Base-by-base conservation (phyloP, 2,329 filamentous ascomycete genomes). In the Monascus ruber region DNA sequence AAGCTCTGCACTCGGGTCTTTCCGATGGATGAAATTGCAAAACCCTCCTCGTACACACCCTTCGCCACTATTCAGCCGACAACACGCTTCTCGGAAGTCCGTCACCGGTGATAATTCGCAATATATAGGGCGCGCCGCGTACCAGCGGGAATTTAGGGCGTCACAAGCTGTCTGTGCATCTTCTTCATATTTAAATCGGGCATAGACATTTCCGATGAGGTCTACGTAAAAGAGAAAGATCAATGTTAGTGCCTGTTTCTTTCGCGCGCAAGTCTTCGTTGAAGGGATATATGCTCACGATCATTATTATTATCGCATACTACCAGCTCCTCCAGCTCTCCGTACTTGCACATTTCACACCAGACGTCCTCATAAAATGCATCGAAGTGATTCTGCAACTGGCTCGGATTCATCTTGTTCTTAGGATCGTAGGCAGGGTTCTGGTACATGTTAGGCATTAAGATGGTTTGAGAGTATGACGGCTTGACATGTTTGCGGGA, bases 291-390 rank as follows among this genome's bases (percentile, higher is more conserved):
- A 17, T 42, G 76, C 80, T 53, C 63, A 85, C 81, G 89, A 62
- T 98, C 91, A 68, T 98, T 98, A 68, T 96, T 96, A 67, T 98
- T 98, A 70, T 98, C 91, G 68, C 91, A 98, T 2, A 98, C 89
- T 8, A 98, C 91, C 8, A 98, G 77, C 70, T 98, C 91, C 69
- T 98, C 91, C 29, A 96, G 74, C 68, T 96, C 86, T 51, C 91
- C 91, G 64, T 93, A 98, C 69, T 94, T 87, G 81, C 91, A 96
- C 72, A 98, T 85, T 76, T 98, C 91, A 70, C 89, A 96, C 89
- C 91, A 98, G 51, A 98, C 87, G 64, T 98, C 91, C 71, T 98
- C 91, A 73, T 98, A 98, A 66, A 98, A 98, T 58, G 91, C 91
- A 67, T 98, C 91, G 62, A 98, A 98, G 76, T 98, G 91, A 71